These are phyloP conservation scores for Nitzschia sp. DNA, from an alignment of 108 stramenopile species.

Conservation along the genomic window DNA sequence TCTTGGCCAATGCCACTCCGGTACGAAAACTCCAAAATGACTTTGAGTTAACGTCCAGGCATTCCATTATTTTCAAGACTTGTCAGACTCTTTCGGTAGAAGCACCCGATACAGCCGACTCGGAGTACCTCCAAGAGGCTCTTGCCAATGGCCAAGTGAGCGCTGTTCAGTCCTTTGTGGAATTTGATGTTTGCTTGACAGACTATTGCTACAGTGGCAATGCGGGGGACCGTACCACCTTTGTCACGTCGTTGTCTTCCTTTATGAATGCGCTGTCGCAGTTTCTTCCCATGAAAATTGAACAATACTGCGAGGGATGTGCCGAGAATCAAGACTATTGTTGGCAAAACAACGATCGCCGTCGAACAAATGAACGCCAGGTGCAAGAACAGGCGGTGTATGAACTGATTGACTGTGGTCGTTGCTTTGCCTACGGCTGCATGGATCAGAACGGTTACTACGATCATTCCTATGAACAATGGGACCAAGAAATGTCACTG, in stretches of 20 bases:
- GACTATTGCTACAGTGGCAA: slow-evolving; percentile 33
- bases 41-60: slow-evolving; percentile 13
- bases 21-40: slow-evolving; percentile 18
- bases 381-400: background rate
- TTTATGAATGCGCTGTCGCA: slow-evolving; percentile 41
- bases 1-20: slow-evolving; percentile 20
- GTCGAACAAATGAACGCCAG: background rate
- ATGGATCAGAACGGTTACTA: slow-evolving; percentile 15
- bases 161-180: slow-evolving; percentile 50
- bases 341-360: background rate
- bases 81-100: slow-evolving; percentile 12
- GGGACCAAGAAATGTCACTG: slow-evolving; percentile 30
- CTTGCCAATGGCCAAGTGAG: background rate
- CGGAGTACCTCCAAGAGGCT: background rate
- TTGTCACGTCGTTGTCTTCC: slow-evolving; percentile 48
- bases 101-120: background rate
- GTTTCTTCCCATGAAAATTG: slow-evolving; percentile 36
- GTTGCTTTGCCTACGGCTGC: slow-evolving; percentile 46
- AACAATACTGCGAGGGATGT: slow-evolving; percentile 54
- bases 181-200: slow-evolving; percentile 56
- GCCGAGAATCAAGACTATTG: background rate
- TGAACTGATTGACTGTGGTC: slow-evolving; percentile 42
- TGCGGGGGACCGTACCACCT: slow-evolving; percentile 5
- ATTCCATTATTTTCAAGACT: slow-evolving; percentile 27
- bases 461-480: slow-evolving; percentile 21